Conservation (phyloP, 306 rosid genomes). For the Castanospermum australe region DNA sequence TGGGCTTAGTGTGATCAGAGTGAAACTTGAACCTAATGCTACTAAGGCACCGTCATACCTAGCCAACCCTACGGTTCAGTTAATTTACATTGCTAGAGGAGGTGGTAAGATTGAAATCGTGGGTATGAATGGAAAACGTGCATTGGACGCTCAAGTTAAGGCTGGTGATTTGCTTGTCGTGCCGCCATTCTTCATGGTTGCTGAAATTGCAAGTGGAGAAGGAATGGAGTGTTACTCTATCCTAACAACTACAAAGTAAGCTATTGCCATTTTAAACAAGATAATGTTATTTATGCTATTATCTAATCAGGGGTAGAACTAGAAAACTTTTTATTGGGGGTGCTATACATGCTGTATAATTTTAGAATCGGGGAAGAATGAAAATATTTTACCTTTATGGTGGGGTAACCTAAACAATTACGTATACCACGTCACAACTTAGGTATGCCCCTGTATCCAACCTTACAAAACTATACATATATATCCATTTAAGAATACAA, state of each 20-base stretch:
- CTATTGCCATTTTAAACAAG: neutral
- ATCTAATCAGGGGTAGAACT: too few relatives aligned
- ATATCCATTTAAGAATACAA: neutral
- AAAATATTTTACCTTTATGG: too few relatives aligned
- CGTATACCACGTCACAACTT: too few relatives aligned
- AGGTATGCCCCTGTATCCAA: too few relatives aligned
- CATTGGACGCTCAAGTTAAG: constrained; percentile 44
- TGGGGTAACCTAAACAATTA: too few relatives aligned
- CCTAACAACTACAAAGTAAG: constrained; percentile 45
- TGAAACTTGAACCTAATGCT: constrained; percentile 44
- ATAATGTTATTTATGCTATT: too few relatives aligned
- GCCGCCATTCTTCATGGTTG: constrained; percentile 49
- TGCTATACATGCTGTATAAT: too few relatives aligned
- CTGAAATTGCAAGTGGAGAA: constrained; percentile 48
- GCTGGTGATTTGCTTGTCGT: constrained; percentile 58
- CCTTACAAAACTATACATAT: too few relatives aligned
- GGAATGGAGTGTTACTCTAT: constrained; percentile 54
- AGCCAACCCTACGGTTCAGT: constrained; percentile 30
- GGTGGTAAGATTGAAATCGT: constrained; percentile 52
- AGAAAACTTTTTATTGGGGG: too few relatives aligned
- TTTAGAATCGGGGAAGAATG: too few relatives aligned
- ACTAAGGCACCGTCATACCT: constrained; percentile 40
- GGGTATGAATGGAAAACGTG: constrained; percentile 37
- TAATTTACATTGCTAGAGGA: constrained; percentile 56
- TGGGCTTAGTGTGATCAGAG: constrained; percentile 43